Evolutionary conservation across 352 stramenopile species (phyloP).

Genomic region (Phytophthora citrophthora): DNA sequence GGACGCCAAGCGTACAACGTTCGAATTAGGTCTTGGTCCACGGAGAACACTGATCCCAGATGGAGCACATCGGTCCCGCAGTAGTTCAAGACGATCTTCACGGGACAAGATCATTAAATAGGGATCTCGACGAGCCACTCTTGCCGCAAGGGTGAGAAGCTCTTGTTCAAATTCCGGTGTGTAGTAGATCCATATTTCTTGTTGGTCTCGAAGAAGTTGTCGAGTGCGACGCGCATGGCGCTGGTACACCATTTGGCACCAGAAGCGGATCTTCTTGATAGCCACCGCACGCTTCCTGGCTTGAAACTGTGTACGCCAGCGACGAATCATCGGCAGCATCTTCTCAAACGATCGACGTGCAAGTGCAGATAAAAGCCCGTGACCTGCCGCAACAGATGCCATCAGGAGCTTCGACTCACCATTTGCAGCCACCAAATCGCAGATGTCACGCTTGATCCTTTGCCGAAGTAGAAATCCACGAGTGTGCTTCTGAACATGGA

Average conservation of each 20-base stretch:
- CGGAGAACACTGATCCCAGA: slow-evolving; percentile 72
- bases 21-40: slow-evolving; percentile 42
- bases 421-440: slow-evolving; percentile 48
- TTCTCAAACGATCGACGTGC: slow-evolving; percentile 55
- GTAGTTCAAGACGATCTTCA: slow-evolving; percentile 48
- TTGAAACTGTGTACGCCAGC: slow-evolving; percentile 63
- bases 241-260: slow-evolving; percentile 79
- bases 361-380: slow-evolving; percentile 31
- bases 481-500: slow-evolving; percentile 60
- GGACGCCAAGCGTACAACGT: slow-evolving; percentile 27
- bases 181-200: slow-evolving; percentile 84
- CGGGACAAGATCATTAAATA: slow-evolving; percentile 64
- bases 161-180: slow-evolving; percentile 58
- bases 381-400: slow-evolving; percentile 34
- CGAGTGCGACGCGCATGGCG: slow-evolving; percentile 60
- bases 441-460: slow-evolving; percentile 53
- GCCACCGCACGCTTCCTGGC: slow-evolving; percentile 66
- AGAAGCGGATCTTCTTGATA: slow-evolving; percentile 82
- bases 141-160: slow-evolving; percentile 58
- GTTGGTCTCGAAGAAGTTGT: slow-evolving; percentile 57
- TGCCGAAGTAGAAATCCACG: slow-evolving; percentile 70
- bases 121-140: slow-evolving; percentile 60
- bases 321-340: slow-evolving; percentile 55
- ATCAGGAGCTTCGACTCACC: slow-evolving; percentile 58
- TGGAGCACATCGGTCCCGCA: slow-evolving; percentile 50